Evolutionary conservation across 2,329 filamentous ascomycete genomes (phyloP).

Genomic region (Alternaria arbusti): DNA sequence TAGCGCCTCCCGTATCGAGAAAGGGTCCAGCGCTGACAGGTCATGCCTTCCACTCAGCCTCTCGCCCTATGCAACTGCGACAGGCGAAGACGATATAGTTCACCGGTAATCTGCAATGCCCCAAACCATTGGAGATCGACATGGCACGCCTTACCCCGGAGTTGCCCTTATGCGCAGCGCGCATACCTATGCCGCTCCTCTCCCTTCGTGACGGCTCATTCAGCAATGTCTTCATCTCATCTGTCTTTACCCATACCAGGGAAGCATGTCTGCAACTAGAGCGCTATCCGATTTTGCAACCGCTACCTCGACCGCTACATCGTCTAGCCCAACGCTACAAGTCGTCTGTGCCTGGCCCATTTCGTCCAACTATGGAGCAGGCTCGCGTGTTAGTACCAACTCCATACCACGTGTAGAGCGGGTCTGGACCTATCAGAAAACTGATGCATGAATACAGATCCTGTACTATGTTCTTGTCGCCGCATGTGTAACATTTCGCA

Average conservation of each 20-base stretch:
- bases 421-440: conserved; percentile 11
- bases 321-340: conserved; percentile 34
- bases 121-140: conserved; percentile 1
- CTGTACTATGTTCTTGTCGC: conserved; percentile 65
- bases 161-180: conserved; percentile 8
- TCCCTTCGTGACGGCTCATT: conserved; percentile 6
- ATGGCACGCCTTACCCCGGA: conserved; percentile 20
- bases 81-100: conserved; percentile 6
- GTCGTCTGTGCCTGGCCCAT: conserved; percentile 65
- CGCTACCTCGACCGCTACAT: conserved; percentile 19
- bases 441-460: conserved; percentile 50
- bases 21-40: neutral
- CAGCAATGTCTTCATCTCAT: conserved; percentile 11
- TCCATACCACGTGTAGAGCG: neutral
- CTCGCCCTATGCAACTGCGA: conserved; percentile 8
- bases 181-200: conserved; percentile 3
- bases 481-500: conserved; percentile 68
- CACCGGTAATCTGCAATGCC: conserved; percentile 23
- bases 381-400: conserved; percentile 56
- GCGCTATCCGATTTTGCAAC: conserved; percentile 27
- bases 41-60: conserved; percentile 14
- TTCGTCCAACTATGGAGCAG: conserved; percentile 64
- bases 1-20: neutral
- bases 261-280: conserved; percentile 43
- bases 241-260: conserved; percentile 34